Percentiles rank a stretch among this genome's conserved stretches.
These are phyloP conservation scores for Trametes sanguinea DNA, from an alignment of 768 basidiomycete species.

Conservation along the genomic window DNA sequence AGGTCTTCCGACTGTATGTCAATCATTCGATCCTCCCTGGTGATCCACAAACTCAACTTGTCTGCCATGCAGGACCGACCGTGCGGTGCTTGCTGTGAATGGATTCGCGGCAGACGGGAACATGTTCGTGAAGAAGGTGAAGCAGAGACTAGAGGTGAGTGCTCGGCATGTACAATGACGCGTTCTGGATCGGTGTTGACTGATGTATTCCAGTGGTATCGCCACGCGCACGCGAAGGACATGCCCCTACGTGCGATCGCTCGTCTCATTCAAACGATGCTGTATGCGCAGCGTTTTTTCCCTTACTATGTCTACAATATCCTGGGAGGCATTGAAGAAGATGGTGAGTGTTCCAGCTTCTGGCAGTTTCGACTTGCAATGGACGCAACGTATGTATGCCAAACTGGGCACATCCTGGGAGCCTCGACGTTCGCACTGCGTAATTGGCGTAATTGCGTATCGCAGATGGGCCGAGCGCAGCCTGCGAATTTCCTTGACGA, in stretches of 20 bases:
- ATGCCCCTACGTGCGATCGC: constrained; percentile 98
- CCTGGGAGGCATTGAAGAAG: constrained; percentile 93
- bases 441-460: no score
- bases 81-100: constrained; percentile 91
- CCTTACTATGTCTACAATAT: constrained; percentile 98
- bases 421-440: no score
- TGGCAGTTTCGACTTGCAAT: not conserved
- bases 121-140: constrained; percentile 95
- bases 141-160: constrained; percentile 91
- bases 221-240: constrained; percentile 94
- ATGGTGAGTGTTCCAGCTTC: constrained; percentile 59
- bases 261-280: constrained; percentile 97
- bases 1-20: constrained; percentile 90
- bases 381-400: no score
- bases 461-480: no score
- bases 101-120: constrained; percentile 98
- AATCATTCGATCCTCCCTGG: constrained; percentile 11
- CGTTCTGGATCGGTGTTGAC: not conserved
- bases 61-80: constrained; percentile 68
- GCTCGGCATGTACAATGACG: not conserved
- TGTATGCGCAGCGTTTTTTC: constrained; percentile 95
- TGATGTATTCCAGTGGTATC: constrained; percentile 76
- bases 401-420: no score
- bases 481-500: no score
- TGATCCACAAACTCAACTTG: not conserved